Evolutionary conservation across 2,329 filamentous ascomycete genomes (phyloP).

Genomic region (Aureobasidium leucospermi): DNA sequence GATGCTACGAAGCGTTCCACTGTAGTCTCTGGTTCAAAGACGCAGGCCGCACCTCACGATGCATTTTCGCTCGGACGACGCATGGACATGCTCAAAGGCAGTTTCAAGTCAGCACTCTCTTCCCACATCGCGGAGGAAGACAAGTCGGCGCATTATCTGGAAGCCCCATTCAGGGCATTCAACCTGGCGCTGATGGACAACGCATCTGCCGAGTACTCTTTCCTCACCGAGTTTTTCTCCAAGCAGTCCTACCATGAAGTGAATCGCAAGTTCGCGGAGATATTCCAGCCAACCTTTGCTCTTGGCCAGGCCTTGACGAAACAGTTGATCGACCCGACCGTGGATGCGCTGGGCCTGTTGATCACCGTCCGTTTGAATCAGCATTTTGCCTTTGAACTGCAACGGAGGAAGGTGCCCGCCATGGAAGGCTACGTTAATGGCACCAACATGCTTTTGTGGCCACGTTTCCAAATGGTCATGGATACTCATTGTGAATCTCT

Average conservation of each 20-base stretch:
- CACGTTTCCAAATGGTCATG: conserved; percentile 88
- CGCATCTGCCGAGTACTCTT: conserved; percentile 88
- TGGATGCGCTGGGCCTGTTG: conserved; percentile 78
- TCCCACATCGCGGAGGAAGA: conserved; percentile 91
- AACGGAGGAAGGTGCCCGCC: conserved; percentile 81
- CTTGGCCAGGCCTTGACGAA: conserved; percentile 73
- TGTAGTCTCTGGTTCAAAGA: conserved; percentile 47
- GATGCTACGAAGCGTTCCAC: conserved; percentile 44
- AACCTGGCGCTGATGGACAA: conserved; percentile 93
- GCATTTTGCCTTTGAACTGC: conserved; percentile 86
- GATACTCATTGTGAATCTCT: conserved; percentile 87
- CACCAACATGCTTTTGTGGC: conserved; percentile 94
- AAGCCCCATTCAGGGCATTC: conserved; percentile 87
- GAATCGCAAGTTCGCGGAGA: conserved; percentile 74
- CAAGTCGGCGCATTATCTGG: conserved; percentile 74
- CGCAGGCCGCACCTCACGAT: conserved; percentile 62
- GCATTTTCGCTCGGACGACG: conserved; percentile 83
- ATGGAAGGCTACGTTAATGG: conserved; percentile 89
- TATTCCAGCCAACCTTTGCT: conserved; percentile 85
- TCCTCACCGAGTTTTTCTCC: conserved; percentile 83
- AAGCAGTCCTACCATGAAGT: conserved; percentile 69
- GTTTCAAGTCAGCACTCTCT: conserved; percentile 67
- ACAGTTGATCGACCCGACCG: conserved; percentile 65
- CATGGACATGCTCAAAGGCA: conserved; percentile 69
- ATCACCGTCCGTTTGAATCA: conserved; percentile 92